Percentiles rank a stretch among this genome's conserved stretches.
These are phyloP conservation scores for Sporothrix euskadiensis DNA, from an alignment of 2,329 filamentous ascomycete species.

Conservation along the genomic window DNA sequence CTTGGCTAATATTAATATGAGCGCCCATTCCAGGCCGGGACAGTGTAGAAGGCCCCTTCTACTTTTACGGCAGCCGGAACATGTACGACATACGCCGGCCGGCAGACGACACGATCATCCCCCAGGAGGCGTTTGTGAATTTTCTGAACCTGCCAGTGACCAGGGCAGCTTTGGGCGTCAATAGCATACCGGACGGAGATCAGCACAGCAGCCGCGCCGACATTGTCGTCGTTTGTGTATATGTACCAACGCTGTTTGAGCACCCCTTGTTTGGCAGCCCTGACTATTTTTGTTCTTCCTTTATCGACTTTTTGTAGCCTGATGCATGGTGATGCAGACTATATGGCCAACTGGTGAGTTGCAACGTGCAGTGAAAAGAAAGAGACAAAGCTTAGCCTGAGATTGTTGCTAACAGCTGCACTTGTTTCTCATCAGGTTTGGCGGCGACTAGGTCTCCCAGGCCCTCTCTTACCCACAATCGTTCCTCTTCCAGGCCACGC, in stretches of 20 bases:
- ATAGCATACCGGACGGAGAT: constrained; percentile 33
- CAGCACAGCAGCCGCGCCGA: constrained; percentile 42
- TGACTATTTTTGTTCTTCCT: background rate
- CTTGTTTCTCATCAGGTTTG: constrained; percentile 41
- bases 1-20: background rate
- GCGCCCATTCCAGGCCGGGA: constrained; percentile 44
- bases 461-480: constrained; percentile 46
- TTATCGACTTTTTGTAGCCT: constrained; percentile 44
- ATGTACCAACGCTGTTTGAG: background rate
- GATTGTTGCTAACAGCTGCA: background rate
- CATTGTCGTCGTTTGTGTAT: constrained; percentile 39
- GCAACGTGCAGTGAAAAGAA: background rate
- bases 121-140: constrained; percentile 53
- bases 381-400: background rate
- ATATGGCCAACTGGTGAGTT: constrained; percentile 49
- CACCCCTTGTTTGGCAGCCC: background rate
- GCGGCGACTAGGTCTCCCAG: constrained; percentile 63
- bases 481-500: constrained; percentile 56
- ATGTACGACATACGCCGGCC: constrained; percentile 58
- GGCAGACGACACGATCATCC: constrained; percentile 54
- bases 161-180: constrained; percentile 57
- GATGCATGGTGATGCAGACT: constrained; percentile 55
- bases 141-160: constrained; percentile 59
- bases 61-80: constrained; percentile 48
- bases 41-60: constrained; percentile 53